Evolutionary conservation across 176 grass and related monocot genomes (phyloP).

Genomic region (Neostapfia colusana): DNA sequence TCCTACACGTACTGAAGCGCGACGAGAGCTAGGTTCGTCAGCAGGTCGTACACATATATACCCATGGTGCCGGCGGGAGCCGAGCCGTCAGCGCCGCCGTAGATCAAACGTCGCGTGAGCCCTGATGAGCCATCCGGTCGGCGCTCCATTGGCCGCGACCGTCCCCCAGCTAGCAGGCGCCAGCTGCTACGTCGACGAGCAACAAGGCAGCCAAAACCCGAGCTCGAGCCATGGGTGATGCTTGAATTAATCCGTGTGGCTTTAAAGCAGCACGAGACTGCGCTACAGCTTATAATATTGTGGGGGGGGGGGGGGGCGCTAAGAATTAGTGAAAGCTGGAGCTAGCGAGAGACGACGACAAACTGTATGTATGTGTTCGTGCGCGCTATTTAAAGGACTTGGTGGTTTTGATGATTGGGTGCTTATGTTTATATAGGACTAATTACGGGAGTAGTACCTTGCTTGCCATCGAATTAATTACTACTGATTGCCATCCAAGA

Average conservation of each 20-base stretch:
- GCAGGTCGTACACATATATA: not conserved
- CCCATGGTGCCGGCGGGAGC: constrained; percentile 59
- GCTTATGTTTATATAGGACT: constrained; percentile 18
- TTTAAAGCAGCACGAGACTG: not conserved
- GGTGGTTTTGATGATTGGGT: not conserved
- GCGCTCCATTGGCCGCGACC: not conserved
- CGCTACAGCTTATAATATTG: not conserved
- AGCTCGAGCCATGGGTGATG: not conserved
- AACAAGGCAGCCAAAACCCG: not conserved
- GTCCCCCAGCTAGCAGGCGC: not conserved
- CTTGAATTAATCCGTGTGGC: not conserved
- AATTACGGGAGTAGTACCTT: not conserved
- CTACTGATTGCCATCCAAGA: not conserved
- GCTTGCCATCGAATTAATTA: not conserved
- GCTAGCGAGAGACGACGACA: not conserved
- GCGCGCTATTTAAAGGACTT: not conserved
- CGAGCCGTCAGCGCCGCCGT: constrained; percentile 49
- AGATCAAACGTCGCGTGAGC: constrained; percentile 52
- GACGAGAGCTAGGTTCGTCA: too few species aligned
- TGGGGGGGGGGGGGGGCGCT: not conserved
- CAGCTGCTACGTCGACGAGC: not conserved
- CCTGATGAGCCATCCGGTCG: constrained; percentile 18
- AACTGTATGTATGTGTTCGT: not conserved
- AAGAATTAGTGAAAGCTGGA: not conserved
- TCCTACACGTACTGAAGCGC: not conserved